phyloP scores from a whole-genome alignment of 768 basidiomycete genomes.

The Termitomyces titanicus region DNA sequence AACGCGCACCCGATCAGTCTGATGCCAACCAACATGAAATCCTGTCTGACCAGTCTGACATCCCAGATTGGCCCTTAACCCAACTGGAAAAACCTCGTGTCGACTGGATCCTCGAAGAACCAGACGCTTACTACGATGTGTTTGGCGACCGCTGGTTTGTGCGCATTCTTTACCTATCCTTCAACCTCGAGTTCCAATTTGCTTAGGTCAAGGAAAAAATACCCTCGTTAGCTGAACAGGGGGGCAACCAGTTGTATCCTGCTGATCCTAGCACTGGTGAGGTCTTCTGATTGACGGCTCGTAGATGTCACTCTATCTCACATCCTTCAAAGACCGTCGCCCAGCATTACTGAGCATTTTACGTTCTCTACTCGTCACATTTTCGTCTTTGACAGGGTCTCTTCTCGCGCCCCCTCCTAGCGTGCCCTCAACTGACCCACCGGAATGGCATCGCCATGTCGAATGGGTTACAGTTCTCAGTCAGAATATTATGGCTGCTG shows the following conservation, averaged over 20 bases:
- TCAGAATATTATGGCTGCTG: conserved; percentile 87
- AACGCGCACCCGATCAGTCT: conserved; percentile 44
- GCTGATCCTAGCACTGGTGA: conserved; percentile 65
- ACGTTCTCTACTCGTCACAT: conserved; percentile 75
- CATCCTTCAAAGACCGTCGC: conserved; percentile 56
- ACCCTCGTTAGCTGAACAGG: conserved; percentile 76
- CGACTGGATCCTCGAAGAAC: conserved; percentile 89
- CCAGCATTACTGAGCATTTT: conserved; percentile 70
- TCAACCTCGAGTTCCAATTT: conserved; percentile 4
- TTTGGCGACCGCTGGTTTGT: conserved; percentile 94
- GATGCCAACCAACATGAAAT: conserved; percentile 55
- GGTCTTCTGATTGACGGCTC: conserved; percentile 11
- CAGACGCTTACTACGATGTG: conserved; percentile 64
- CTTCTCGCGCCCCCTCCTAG: conserved; percentile 64
- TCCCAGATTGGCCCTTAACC: conserved; percentile 74
- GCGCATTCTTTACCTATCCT: conserved; percentile 28
- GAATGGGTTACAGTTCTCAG: conserved; percentile 81
- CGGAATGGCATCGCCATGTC: conserved; percentile 72
- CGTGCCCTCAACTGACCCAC: conserved; percentile 38
- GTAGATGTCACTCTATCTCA: background rate
- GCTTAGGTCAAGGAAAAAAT: conserved; percentile 77
- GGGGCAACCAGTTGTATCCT: conserved; percentile 80
- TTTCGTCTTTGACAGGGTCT: conserved; percentile 68
- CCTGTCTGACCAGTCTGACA: conserved; percentile 65
- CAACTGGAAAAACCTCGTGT: conserved; percentile 84